phyloP scores from a whole-genome alignment of 805 yeast species.

The Candida hispaniensis region DNA sequence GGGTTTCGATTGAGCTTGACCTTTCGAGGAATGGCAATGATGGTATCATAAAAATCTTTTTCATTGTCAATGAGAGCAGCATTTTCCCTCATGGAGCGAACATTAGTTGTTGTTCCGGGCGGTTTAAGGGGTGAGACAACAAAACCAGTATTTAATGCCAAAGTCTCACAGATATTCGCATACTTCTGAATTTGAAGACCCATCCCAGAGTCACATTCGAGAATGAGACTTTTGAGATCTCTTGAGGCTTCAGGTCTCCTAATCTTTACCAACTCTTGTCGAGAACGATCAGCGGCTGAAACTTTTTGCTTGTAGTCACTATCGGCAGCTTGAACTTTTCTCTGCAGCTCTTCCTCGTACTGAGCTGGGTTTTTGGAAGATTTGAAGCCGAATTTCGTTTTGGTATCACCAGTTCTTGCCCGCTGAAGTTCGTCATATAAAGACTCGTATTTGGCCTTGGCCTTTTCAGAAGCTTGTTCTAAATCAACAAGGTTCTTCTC shows the following conservation, averaged over 20 bases:
- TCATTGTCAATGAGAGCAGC: constrained; percentile 78
- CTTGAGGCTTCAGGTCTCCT: constrained; percentile 71
- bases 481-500: constrained; percentile 83
- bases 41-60: constrained; percentile 61
- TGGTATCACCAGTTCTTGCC: constrained; percentile 63
- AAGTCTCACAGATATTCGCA: constrained; percentile 77
- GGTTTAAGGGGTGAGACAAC: constrained; percentile 61
- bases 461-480: constrained; percentile 76
- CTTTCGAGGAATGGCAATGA: constrained; percentile 32
- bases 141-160: constrained; percentile 75
- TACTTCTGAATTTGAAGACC: constrained; percentile 80
- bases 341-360: constrained; percentile 77
- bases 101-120: constrained; percentile 30
- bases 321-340: constrained; percentile 77
- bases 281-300: constrained; percentile 55
- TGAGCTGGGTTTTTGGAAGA: constrained; percentile 69
- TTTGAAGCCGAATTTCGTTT: constrained; percentile 69
- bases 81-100: constrained; percentile 61
- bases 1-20: constrained; percentile 28
- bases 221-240: constrained; percentile 60
- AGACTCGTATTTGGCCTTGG: constrained; percentile 64
- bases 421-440: constrained; percentile 81
- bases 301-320: constrained; percentile 75
- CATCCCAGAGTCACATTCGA: constrained; percentile 85
- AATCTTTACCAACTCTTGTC: constrained; percentile 58